These are phyloP conservation scores for Adansonia gregorii DNA, from an alignment of 441 rosid species.

Conservation along the genomic window DNA sequence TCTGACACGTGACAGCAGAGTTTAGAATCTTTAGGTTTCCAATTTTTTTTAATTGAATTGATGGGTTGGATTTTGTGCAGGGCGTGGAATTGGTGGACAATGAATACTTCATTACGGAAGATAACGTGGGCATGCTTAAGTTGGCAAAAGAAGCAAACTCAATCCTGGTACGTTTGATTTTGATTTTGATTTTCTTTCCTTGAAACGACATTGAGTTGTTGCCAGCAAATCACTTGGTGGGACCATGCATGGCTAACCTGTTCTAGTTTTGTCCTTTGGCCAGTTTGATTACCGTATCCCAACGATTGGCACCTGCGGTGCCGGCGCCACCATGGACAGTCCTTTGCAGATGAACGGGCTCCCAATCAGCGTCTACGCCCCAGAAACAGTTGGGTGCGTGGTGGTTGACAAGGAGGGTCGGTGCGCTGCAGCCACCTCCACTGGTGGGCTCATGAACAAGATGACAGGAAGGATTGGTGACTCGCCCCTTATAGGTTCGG, in stretches of 20 bases:
- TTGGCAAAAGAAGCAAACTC: constrained; percentile 86
- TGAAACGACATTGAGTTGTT: not conserved
- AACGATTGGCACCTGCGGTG: constrained; percentile 50
- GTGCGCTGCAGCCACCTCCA: constrained; percentile 93
- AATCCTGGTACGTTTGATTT: constrained; percentile 56
- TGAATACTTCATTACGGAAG: constrained; percentile 78
- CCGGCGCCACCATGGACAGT: constrained; percentile 54
- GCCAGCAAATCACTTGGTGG: not conserved
- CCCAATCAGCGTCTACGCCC: constrained; percentile 80
- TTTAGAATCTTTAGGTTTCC: not conserved
- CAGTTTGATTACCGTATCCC: constrained; percentile 93
- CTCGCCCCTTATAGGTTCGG: constrained; percentile 90
- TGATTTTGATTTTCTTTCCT: not conserved
- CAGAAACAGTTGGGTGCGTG: constrained; percentile 92
- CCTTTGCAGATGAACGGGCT: constrained; percentile 83
- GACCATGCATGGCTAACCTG: not conserved
- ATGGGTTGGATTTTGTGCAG: constrained; percentile 36
- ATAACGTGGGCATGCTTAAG: constrained; percentile 82
- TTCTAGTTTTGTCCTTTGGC: not conserved
- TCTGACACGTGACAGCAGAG: not conserved
- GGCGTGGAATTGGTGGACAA: constrained; percentile 78
- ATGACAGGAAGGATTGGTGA: constrained; percentile 87
- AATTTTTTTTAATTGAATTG: not conserved
- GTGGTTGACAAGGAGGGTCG: constrained; percentile 84
- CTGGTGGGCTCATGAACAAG: constrained; percentile 94